phyloP scores from a whole-genome alignment of 495 filamentous ascomycete species.

The Cercophora sp. region DNA sequence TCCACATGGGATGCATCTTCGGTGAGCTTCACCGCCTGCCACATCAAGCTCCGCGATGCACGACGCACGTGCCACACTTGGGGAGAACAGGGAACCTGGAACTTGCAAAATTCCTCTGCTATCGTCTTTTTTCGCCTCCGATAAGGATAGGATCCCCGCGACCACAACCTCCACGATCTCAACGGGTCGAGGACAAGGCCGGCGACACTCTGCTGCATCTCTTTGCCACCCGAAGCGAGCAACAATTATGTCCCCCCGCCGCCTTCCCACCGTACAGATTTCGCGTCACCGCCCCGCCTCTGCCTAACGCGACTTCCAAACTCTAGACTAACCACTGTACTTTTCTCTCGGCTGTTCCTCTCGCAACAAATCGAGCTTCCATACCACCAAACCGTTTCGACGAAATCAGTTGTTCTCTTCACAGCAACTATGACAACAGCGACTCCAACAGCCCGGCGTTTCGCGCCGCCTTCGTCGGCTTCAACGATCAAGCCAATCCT shows the following conservation, averaged over 20 bases:
- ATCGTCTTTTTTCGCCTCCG: slow-evolving; percentile 10
- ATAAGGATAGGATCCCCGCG: not conserved
- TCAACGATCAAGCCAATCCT: slow-evolving; percentile 45
- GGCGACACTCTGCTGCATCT: too few species aligned
- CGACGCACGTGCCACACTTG: slow-evolving; percentile 12
- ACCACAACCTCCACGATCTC: too few species aligned
- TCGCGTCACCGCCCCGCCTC: slow-evolving; percentile 1
- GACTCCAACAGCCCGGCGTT: slow-evolving; percentile 24
- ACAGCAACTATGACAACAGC: slow-evolving; percentile 25
- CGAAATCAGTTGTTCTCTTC: not conserved
- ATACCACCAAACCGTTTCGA: not conserved
- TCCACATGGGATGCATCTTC: too few species aligned
- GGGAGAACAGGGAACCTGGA: slow-evolving; percentile 9
- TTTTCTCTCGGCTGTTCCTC: too few species aligned
- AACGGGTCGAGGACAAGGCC: too few species aligned
- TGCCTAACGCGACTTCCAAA: not conserved
- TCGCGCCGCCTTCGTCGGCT: slow-evolving; percentile 15
- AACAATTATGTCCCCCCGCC: slow-evolving; percentile 13
- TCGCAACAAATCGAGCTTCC: not conserved
- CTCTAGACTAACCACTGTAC: too few species aligned
- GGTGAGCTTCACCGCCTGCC: slow-evolving; percentile 11
- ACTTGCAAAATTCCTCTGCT: slow-evolving; percentile 5
- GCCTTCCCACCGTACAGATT: not conserved
- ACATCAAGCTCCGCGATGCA: not conserved
- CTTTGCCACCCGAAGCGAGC: too few species aligned